Base-by-base conservation (phyloP, 768 basidiomycete species). In the Suillus variegatus region DNA sequence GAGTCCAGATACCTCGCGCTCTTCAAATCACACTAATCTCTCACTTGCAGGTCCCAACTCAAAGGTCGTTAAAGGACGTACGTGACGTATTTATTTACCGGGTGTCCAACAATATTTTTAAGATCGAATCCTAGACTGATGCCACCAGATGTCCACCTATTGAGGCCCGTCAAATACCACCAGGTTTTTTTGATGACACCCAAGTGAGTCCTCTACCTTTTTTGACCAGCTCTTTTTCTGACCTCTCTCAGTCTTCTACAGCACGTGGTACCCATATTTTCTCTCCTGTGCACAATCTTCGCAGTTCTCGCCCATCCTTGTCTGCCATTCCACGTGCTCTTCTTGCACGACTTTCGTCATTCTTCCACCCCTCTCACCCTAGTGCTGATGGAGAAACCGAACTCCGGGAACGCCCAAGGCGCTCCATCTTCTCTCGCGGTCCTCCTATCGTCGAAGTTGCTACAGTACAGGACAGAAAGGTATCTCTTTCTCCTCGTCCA, bases 251-350 rank as follows among this genome's bases (percentile, higher is more conserved):
- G 46, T 5, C 46, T 0, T 46, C 18, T 44, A 9, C 20, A 12
- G 44, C 32, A 32, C 32, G 44, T n/a, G 44, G 44, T n/a, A 46
- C 20, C 2, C 6, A n/a, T 46, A 20, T n/a, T n/a, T 20, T 4
- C n/a, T n/a, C 44, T 46, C 20, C 44, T n/a, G 20, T 3, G n/a
- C 20, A 22, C 46, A 4, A n/a, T 12, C n/a, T 2, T 47, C 46
- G n/a, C n/a, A 10, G 10, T n/a, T 1, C 9, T 47, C 20, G 1
- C 4, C 1, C 9, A n/a, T n/a, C 9, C 4, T 47, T 12, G 0
- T 47, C 9, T 47, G n/a, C 46, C 8, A 47, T 4, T 47, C 46
- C 9, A 47, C 46, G 4, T 47, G n/a, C 1, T 3, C 46, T 47
- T n/a, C 46, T 47, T 5, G 46, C 10, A 5, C n/a, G n/a, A 4